Base-by-base conservation (phyloP, 768 basidiomycete species). In the Leccinum broughii region DNA sequence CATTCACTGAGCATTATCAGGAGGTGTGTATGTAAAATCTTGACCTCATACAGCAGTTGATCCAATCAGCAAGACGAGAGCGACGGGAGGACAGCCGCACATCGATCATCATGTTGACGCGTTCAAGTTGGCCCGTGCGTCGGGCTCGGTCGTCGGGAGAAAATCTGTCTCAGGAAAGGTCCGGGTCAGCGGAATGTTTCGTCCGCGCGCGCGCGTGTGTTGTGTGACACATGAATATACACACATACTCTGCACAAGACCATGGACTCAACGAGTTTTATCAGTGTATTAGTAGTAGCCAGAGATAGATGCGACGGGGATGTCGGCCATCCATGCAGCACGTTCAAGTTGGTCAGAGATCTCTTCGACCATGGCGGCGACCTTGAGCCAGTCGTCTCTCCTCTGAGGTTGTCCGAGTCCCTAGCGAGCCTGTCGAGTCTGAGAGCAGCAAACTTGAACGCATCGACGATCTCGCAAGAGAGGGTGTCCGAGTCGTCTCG, bases 271-370 rank as follows among this genome's bases (percentile, higher is more conserved):
- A 90, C 84, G 15, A 92, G 79, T 26, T 71, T 86, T 89, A 70
- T 93, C 91, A 3, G 75, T 75, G 63, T 88, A 89, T 56, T 26
- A 26, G 26, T 26, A 26, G 26, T 89, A 88, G 3, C 80, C 82
- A 55, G 84, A 83, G 35, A 72, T 63, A 20, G 74, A 70, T 9
- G 87, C 81, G 15, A 92, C 80, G 34, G 93, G 80, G 13, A 91
- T 84, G 66, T 93, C 91, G 0, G 89, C 89, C 81, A 92, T 85
- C 84, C 87, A 89, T 4, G 85, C 81, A 0, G 86, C 83, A 32
- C 85, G 26, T 26, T 26, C 26, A 26, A 26, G 77, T 9, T 82
- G 80, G 64, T 83, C 81, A 0, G 86, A 81, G 15, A 87, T 80
- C 48, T 92, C 89, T 60, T 92, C 89, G 15, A 92, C 77, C 83